Base-by-base conservation (phyloP, 176 grass and related monocot genomes). In the Cenchrus fungigraminus region DNA sequence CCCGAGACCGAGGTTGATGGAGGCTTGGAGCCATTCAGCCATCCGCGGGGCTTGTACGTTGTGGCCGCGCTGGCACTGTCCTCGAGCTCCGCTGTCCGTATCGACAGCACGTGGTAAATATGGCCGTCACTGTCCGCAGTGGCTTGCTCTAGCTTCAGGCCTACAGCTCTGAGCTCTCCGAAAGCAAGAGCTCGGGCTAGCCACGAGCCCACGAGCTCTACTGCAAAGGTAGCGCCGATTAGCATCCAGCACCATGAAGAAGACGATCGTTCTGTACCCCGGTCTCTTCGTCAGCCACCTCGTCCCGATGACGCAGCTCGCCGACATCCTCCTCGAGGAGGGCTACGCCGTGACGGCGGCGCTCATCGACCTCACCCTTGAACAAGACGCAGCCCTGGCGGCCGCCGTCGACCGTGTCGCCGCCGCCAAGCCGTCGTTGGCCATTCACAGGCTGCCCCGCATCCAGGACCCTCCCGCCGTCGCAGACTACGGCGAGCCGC, bases 191-290 rank as follows among this genome's bases (percentile, higher is more conserved):
- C 58, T n/a, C 37, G 37, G 37, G 37, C 37, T 40, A 40, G 37
- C 37, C 37, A 40, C 37, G 37, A 40, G 37, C 37, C 37, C 37
- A 40, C 37, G 2, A 63, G 60, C 16, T 29, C 22, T 63, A 12
- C 60, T 65, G 12, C 28, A 31, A 11, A 50, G 8, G 1, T 9
- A 2, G 51, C 51, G 31, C 31, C 31, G 31, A 32, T 25, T 25
- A 32, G 31, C 31, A 32, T 32, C 31, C 31, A 32, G 31, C 31
- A 32, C 31, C 31, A 53, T 54, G 71, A 54, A 74, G 71, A 74
- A 32, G 50, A 74, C 72, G 28, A 68, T 92, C 17, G 90, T 89
- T 50, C 86, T 92, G 2, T 89, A 87, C 79, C 80, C 87, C 1
- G 46, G 17, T 12, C 62, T 81, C 58, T 70, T 29, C n/a, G 51